phyloP scores from a whole-genome alignment of 345 rosid species.

The Sisymbrium irio region DNA sequence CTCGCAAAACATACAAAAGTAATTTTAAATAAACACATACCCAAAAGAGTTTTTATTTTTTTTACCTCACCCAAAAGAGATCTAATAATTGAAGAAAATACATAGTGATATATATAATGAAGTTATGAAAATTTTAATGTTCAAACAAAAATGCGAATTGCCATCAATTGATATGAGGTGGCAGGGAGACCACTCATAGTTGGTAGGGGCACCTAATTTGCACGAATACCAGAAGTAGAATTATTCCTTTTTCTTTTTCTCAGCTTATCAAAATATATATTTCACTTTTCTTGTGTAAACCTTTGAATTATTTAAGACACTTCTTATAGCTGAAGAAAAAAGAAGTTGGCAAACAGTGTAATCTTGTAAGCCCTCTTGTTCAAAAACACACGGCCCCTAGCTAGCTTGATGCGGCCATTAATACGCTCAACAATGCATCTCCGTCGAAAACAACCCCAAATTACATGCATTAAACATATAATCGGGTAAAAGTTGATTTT shows the following conservation, averaged over 20 bases:
- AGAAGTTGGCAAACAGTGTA: background rate
- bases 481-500: no score
- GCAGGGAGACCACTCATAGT: slow-evolving; percentile 28
- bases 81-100: slow-evolving; percentile 13
- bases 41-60: no score
- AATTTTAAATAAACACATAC: background rate
- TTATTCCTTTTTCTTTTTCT: slow-evolving; percentile 11
- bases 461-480: no score
- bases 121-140: background rate
- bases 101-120: background rate
- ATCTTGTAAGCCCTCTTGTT: no score
- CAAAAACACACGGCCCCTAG: no score
- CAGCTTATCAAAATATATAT: background rate
- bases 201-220: slow-evolving; percentile 27
- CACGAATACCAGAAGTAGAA: slow-evolving; percentile 22
- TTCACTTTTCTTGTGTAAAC: background rate
- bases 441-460: no score
- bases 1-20: background rate
- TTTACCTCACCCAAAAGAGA: background rate
- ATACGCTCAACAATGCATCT: no score
- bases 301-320: background rate
- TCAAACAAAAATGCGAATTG: background rate
- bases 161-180: slow-evolving; percentile 31
- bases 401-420: no score
- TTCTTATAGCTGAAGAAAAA: background rate